Base-by-base conservation (phyloP, 2,329 filamentous ascomycete genomes). In the Pyrenochaeta sp. region DNA sequence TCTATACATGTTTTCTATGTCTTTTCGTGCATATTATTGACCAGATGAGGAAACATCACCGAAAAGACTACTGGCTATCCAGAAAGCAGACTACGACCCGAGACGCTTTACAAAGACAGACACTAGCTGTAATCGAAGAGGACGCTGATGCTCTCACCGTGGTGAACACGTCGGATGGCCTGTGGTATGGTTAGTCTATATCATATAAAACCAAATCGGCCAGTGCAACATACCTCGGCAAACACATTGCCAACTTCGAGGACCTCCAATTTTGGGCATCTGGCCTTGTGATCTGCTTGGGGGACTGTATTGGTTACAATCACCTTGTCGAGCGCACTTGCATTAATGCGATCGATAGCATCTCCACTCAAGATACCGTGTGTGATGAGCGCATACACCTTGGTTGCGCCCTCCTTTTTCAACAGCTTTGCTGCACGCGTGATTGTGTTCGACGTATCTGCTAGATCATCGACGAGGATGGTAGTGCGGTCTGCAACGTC, bases 391-490 rank as follows among this genome's bases (percentile, higher is more conserved):
- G 95, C 95, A 74, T 93, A 96, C 40, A 98, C 92, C 63, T 87
- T 87, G 31, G 88, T 90, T n/a, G 95, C 95, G 30, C 87, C 87
- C 78, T 97, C 92, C 69, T 92, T 94, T 81, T 97, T 97, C 62
- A 98, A 81, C n/a, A 98, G 84, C 81, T 98, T 97, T 27, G 95
- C 95, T 7, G 95, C 95, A 56, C 95, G 87, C 0, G 94, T 98
- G 67, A 98, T 97, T 32, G 95, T 99, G 79, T 98, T 98, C 50
- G 90, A 95, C 1, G 95, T 99, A 75, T 99, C 95, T 17, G 91
- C 91, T 67, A 99, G 82, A 75, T 99, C 95, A 75, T 99, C 95
- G 60, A 99, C 87, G 55, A 99, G 82, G 68, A 99, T 97, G 63
- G 92, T 91, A 46, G 90, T 89, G 61, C 90, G 88, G 64, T 90